These are phyloP conservation scores for Mucor racemosus DNA, from an alignment of 371 early-diverging fungal species.

Conservation along the genomic window DNA sequence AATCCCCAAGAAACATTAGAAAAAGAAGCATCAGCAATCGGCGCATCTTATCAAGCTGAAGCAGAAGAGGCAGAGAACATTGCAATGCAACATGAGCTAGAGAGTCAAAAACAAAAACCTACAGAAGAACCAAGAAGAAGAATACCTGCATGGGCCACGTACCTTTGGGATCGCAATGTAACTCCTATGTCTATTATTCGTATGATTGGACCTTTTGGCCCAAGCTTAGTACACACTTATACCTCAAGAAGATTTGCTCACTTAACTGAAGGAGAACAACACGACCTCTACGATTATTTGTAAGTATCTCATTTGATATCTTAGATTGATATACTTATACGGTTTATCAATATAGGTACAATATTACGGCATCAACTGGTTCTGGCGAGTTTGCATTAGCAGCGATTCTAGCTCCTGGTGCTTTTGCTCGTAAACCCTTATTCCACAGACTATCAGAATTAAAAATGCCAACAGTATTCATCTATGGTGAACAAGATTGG, in stretches of 20 bases:
- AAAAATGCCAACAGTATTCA: constrained; percentile 78
- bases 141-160: constrained; percentile 53
- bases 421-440: constrained; percentile 84
- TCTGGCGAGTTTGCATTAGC: constrained; percentile 83
- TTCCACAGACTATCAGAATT: constrained; percentile 67
- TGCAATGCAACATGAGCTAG: constrained; percentile 21
- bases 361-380: constrained; percentile 78
- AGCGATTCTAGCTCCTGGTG: constrained; percentile 77
- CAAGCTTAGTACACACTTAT: constrained; percentile 71
- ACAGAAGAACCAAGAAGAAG: constrained; percentile 18
- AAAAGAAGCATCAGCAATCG: constrained; percentile 40
- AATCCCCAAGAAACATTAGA: constrained; percentile 38
- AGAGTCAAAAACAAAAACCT: neutral
- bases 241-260: constrained; percentile 71
- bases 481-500: constrained; percentile 88
- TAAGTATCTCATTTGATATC: constrained; percentile 22
- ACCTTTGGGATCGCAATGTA: constrained; percentile 77
- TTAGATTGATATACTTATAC: too few species aligned
- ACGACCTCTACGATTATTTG: constrained; percentile 64
- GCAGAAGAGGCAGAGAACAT: constrained; percentile 29
- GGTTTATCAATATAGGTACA: constrained; percentile 55
- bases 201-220: constrained; percentile 78
- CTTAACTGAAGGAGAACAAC: constrained; percentile 66
- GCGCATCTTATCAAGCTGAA: constrained; percentile 37
- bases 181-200: constrained; percentile 88